Evolutionary conservation across 768 basidiomycete species (phyloP).

Genomic region (Termitomyces sp.): DNA sequence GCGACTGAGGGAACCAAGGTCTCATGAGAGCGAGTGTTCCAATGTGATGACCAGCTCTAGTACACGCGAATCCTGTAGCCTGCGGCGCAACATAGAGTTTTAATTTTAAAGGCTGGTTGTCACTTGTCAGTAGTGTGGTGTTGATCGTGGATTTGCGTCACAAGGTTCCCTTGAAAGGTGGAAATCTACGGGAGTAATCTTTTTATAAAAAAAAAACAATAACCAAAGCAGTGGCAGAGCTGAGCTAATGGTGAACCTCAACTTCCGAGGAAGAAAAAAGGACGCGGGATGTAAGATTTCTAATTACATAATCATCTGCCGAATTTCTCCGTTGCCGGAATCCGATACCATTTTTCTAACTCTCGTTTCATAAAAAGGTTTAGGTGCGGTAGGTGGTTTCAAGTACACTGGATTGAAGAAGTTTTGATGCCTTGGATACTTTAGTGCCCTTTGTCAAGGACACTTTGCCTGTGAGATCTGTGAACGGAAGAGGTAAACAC

Average conservation of each 20-base stretch:
- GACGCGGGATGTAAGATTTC: background rate
- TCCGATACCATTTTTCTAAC: constrained; percentile 22
- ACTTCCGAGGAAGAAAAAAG: background rate
- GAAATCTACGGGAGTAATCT: background rate
- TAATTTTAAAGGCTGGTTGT: background rate
- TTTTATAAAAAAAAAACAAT: background rate
- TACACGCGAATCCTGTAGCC: background rate
- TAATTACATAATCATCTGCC: constrained; percentile 36
- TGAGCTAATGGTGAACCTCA: background rate
- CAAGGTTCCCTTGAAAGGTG: background rate
- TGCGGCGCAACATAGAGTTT: background rate
- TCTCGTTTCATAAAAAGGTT: constrained; percentile 27
- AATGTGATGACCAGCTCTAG: background rate
- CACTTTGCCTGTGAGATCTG: constrained; percentile 20
- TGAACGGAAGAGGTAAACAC: constrained; percentile 24
- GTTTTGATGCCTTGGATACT: background rate
- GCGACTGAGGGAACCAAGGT: background rate
- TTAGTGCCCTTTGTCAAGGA: constrained; percentile 13
- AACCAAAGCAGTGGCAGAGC: background rate
- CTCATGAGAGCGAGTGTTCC: background rate
- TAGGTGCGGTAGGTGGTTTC: constrained; percentile 23
- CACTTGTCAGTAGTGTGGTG: background rate
- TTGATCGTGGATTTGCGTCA: background rate
- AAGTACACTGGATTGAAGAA: background rate
- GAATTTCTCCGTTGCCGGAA: constrained; percentile 36